Base-by-base conservation (phyloP, 192 early-diverging fungal genomes). In the Backusella mclennaniae region DNA sequence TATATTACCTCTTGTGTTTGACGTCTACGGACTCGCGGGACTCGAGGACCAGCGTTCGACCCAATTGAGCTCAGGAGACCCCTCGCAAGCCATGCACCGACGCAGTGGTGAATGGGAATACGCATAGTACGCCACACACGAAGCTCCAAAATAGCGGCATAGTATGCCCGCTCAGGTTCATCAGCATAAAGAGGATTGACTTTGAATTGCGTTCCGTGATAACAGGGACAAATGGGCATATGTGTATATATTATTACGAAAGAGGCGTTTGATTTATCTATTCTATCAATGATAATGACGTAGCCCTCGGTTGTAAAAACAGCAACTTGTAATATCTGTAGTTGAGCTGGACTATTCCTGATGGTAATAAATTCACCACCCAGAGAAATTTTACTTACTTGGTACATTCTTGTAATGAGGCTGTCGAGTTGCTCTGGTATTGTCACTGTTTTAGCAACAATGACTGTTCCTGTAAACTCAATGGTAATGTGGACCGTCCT, bases 351-450 rank as follows among this genome's bases (percentile, higher is more conserved):
- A 8, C 29, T 44, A 3, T 79, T 77, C 36, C 77, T 79, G 9
- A 74, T n/a, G 2, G 66, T 52, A 26, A 77, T 41, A 15, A 83
- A 83, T 46, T 83, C 82, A 41, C 82, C 79, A 49, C 79, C 82
- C 2, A 83, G 1, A 11, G 75, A 69, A 63, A 21, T 21, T 11
- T 8, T 23, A 2, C n/a, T 2, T 1, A 11, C 21, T 2, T 21
- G 6, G 7, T 56, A 23, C 23, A 56, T 56, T 56, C 23, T 56
- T 23, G 21, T 1, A 3, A 23, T 21, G 0, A 56, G 53, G 2
- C 17, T 23, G 6, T 56, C 53, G 1, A 56, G 53, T 3, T 56
- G 21, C 6, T 23, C 53, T 21, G 21, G n/a, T 21, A 21, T 56
- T 1, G 53, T 56, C 2, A 56, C 53, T 11, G 21, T 17, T 23